phyloP scores from a whole-genome alignment of 495 filamentous ascomycete species.

The Diplogelasinospora grovesii region DNA sequence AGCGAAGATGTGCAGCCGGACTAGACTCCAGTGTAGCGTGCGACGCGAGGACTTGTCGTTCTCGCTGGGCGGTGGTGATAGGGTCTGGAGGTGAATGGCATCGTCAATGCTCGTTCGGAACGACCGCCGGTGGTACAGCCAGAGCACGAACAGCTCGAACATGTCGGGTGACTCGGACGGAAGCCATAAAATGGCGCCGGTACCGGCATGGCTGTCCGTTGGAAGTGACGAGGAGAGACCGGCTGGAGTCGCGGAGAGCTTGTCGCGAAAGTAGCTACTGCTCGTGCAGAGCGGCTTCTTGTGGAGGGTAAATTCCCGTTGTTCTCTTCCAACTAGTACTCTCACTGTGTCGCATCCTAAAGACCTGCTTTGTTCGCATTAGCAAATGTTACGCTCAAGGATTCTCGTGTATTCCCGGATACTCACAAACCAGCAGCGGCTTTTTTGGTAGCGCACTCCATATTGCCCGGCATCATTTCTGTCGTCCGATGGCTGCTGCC shows the following conservation, averaged over 20 bases:
- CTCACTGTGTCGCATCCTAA: constrained; percentile 28
- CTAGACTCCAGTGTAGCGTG: constrained; percentile 35
- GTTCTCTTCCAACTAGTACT: constrained; percentile 36
- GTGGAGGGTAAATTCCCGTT: constrained; percentile 35
- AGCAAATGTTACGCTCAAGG: neutral
- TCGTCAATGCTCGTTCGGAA: constrained; percentile 34
- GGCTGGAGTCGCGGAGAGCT: constrained; percentile 24
- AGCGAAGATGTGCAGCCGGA: constrained; percentile 42
- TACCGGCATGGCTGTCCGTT: constrained; percentile 7
- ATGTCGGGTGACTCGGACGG: constrained; percentile 37
- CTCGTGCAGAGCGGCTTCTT: constrained; percentile 31
- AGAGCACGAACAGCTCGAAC: constrained; percentile 42
- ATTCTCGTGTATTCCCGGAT: neutral
- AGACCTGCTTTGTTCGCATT: constrained; percentile 9
- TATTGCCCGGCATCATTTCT: too few species aligned
- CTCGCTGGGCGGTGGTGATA: constrained; percentile 12
- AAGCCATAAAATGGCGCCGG: constrained; percentile 28
- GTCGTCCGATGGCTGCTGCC: too few species aligned
- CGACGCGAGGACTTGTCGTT: constrained; percentile 14
- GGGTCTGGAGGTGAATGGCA: constrained; percentile 19
- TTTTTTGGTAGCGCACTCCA: constrained; percentile 17
- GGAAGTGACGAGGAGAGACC: neutral
- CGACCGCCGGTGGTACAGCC: constrained; percentile 32
- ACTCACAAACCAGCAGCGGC: constrained; percentile 15
- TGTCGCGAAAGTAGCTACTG: constrained; percentile 35